Conservation (phyloP, 208 protist species). For the Giardia muris region DNA sequence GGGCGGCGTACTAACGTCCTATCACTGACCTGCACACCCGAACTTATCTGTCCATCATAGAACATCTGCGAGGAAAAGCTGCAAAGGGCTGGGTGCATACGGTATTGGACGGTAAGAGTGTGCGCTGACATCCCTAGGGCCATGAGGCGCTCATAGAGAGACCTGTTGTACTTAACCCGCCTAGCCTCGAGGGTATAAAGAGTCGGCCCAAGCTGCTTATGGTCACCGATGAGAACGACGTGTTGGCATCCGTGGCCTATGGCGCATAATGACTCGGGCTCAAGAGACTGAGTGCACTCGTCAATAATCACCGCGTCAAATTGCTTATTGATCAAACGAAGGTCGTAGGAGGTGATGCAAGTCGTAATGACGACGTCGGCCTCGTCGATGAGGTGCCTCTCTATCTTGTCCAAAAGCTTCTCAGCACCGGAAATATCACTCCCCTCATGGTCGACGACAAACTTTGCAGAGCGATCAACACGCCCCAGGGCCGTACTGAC, state of each 20-base stretch:
- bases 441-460: background rate
- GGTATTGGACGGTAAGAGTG: conserved; percentile 76
- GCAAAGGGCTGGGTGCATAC: conserved; percentile 83
- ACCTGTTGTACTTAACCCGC: conserved; percentile 60
- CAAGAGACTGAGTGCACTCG: conserved; percentile 73
- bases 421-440: background rate
- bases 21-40: conserved; percentile 64
- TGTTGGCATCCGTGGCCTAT: conserved; percentile 72
- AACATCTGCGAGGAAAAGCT: conserved; percentile 78
- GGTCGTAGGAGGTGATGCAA: conserved; percentile 55
- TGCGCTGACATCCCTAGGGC: conserved; percentile 61
- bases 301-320: conserved; percentile 79
- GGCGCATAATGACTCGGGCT: conserved; percentile 80
- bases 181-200: conserved; percentile 70
- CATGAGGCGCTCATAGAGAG: conserved; percentile 79
- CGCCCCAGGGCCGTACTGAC: background rate
- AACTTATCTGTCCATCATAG: conserved; percentile 80
- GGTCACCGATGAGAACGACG: conserved; percentile 69
- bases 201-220: conserved; percentile 78
- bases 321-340: conserved; percentile 53
- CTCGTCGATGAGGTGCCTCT: background rate
- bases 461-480: background rate
- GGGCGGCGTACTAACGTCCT: conserved; percentile 26
- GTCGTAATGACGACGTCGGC: background rate
- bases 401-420: background rate